Conservation (phyloP, 371 early-diverging fungal genomes). For the Chytridium lagenaria region DNA sequence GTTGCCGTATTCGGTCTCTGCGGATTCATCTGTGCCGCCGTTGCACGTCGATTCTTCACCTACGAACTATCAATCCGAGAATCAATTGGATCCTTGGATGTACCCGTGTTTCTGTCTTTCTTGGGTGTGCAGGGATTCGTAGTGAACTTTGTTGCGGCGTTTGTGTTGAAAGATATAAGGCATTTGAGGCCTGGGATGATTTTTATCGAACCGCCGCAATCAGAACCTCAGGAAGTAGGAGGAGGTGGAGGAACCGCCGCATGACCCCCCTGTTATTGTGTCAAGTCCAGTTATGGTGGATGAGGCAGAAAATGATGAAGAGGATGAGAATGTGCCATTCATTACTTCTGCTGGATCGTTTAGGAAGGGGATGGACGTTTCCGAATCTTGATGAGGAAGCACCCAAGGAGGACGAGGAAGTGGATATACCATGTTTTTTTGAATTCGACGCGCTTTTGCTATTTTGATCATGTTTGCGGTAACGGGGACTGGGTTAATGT, state of each 20-base stretch:
- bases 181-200: neutral
- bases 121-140: neutral
- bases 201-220: neutral
- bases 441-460: constrained; percentile 26
- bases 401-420: constrained; percentile 5
- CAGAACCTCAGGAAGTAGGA: neutral
- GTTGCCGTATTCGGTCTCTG: constrained; percentile 32
- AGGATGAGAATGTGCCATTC: neutral
- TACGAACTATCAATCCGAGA: neutral
- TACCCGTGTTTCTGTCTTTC: neutral
- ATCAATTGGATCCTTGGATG: neutral
- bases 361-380: constrained; percentile 8
- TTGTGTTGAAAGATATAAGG: neutral
- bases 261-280: neutral
- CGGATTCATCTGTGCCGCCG: constrained; percentile 22
- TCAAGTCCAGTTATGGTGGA: neutral
- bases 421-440: constrained; percentile 12
- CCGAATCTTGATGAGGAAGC: neutral
- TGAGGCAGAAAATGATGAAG: constrained; percentile 10
- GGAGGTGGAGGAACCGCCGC: neutral
- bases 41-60: neutral
- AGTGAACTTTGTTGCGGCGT: neutral
- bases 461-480: constrained; percentile 21
- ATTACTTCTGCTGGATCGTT: neutral
- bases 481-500: constrained; percentile 34